Evolutionary conservation across 2,329 filamentous ascomycete species (phyloP).

Genomic region (Chaetomium globosum): DNA sequence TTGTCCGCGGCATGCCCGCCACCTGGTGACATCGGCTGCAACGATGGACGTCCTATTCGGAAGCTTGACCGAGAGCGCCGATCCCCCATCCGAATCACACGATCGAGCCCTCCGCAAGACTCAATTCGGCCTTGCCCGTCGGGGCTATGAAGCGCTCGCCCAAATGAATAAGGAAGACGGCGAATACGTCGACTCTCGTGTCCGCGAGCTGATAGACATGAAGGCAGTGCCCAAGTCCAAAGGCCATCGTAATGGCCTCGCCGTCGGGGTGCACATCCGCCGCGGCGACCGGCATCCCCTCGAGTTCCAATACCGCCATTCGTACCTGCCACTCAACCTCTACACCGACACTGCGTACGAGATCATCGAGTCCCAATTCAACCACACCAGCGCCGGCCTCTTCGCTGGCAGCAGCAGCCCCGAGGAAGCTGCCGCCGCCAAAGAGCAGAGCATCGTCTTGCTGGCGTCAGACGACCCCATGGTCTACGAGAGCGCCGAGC

Average conservation of each 20-base stretch:
- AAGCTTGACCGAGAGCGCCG: slow-evolving; percentile 54
- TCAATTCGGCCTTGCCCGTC: slow-evolving; percentile 68
- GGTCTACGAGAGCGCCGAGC: slow-evolving; percentile 68
- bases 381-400: slow-evolving; percentile 42
- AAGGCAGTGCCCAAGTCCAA: slow-evolving; percentile 41
- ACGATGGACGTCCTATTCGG: slow-evolving; percentile 69
- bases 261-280: slow-evolving; percentile 76
- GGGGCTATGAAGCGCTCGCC: slow-evolving; percentile 75
- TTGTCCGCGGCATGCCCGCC: slow-evolving; percentile 73
- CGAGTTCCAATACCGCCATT: slow-evolving; percentile 74
- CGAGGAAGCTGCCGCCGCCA: slow-evolving; percentile 43
- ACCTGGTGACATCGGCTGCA: slow-evolving; percentile 72
- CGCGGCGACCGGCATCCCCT: slow-evolving; percentile 77
- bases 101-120: slow-evolving; percentile 57
- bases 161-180: slow-evolving; percentile 66
- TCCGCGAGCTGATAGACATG: slow-evolving; percentile 57
- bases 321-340: slow-evolving; percentile 73
- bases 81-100: slow-evolving; percentile 50
- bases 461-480: slow-evolving; percentile 81
- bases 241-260: slow-evolving; percentile 52
- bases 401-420: slow-evolving; percentile 35
- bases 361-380: slow-evolving; percentile 56
- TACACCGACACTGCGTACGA: slow-evolving; percentile 65
- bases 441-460: slow-evolving; percentile 56
- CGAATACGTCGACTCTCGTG: slow-evolving; percentile 63